A percentile compares a stretch with the other conserved stretches of the same genome.
These are phyloP conservation scores for Starmerella vitae DNA, from an alignment of 805 yeast species.

Conservation along the genomic window DNA sequence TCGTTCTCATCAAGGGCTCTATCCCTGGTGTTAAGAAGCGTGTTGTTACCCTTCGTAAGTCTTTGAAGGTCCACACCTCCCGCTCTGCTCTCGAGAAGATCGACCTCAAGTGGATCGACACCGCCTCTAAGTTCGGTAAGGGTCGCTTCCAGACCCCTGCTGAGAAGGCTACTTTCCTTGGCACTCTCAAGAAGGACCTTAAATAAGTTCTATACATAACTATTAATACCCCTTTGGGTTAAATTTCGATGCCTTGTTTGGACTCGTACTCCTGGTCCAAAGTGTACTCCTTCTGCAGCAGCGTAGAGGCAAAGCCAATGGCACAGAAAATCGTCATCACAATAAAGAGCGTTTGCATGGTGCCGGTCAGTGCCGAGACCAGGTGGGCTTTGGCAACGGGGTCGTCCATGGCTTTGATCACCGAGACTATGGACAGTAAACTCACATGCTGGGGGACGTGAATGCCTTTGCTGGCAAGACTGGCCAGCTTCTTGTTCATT, in stretches of 20 bases:
- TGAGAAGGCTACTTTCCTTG: slow-evolving; percentile 99
- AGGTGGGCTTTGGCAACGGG: slow-evolving; percentile 7
- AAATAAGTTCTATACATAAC: no score
- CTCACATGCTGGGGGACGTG: slow-evolving; percentile 16
- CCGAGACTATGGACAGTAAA: slow-evolving; percentile 15
- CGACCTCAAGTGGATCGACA: slow-evolving; percentile 97
- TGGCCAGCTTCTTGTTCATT: slow-evolving; percentile 10
- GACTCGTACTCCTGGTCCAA: slow-evolving; percentile 19
- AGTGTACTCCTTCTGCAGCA: slow-evolving; percentile 21
- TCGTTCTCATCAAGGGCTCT: slow-evolving; percentile 94
- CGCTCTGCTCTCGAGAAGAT: slow-evolving; percentile 96
- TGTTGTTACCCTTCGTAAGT: slow-evolving; percentile 96
- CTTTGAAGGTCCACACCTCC: slow-evolving; percentile 92
- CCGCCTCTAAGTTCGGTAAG: slow-evolving; percentile 99
- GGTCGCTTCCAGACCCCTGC: slow-evolving; percentile 99
- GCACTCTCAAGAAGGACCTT: slow-evolving; percentile 99
- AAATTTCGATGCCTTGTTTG: slow-evolving; percentile 18
- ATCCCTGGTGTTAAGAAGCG: slow-evolving; percentile 99
- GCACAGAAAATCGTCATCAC: slow-evolving; percentile 19
- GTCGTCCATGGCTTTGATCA: slow-evolving; percentile 12
- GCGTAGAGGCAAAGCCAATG: slow-evolving; percentile 14
- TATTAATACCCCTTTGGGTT: not conserved
- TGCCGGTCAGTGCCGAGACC: slow-evolving; percentile 14
- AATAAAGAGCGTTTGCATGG: slow-evolving; percentile 17
- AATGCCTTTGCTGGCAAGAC: slow-evolving; percentile 7